Conservation (phyloP, 257 asterid genomes). For the Apocynum venetum region DNA sequence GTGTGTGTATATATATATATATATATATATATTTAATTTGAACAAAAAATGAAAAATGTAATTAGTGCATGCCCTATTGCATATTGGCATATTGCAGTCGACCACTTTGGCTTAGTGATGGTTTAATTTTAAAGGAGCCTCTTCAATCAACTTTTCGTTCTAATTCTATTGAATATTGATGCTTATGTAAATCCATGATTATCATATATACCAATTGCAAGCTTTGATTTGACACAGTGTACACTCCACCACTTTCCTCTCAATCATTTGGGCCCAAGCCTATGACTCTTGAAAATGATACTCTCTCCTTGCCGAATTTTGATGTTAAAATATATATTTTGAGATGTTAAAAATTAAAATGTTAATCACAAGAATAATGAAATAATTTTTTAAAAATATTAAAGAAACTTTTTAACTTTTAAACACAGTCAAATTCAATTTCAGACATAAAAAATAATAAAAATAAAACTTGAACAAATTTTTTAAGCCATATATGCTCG, state of each 20-base stretch:
- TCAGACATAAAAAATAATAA: too few species aligned
- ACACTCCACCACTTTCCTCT: background rate
- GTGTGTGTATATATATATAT: background rate
- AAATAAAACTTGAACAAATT: too few species aligned
- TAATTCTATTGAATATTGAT: constrained; percentile 3
- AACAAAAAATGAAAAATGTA: constrained; percentile 1
- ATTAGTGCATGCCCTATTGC: background rate
- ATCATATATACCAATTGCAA: background rate
- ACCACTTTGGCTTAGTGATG: background rate
- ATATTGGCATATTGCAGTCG: background rate
- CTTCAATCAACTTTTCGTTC: constrained; percentile 2
- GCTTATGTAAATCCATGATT: background rate
- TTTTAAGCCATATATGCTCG: too few species aligned
- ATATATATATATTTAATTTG: background rate
- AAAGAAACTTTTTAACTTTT: too few species aligned
- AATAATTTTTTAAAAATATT: too few species aligned
- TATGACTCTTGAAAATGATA: background rate
- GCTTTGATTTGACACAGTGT: background rate
- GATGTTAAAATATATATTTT: too few species aligned
- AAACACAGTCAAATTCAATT: too few species aligned
- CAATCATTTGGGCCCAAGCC: background rate
- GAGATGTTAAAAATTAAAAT: too few species aligned
- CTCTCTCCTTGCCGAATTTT: too few species aligned
- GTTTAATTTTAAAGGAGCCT: background rate
- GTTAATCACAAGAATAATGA: too few species aligned